A percentile compares a stretch with the other conserved stretches of the same genome.
These are phyloP conservation scores for Mortierella sp. DNA, from an alignment of 371 early-diverging fungal genomes.

Conservation along the genomic window DNA sequence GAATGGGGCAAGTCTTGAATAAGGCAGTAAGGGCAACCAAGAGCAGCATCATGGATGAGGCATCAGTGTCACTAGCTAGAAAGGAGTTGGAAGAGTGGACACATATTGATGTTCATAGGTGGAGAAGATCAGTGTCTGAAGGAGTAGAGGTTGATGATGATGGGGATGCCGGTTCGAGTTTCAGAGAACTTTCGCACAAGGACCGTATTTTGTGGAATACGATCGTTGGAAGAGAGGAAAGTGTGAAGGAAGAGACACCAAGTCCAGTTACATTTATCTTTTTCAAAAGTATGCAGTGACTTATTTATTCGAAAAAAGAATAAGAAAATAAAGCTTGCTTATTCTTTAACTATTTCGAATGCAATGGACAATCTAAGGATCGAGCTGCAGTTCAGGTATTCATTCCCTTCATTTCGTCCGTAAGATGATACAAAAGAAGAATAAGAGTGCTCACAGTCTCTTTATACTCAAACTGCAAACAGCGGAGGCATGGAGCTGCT, in stretches of 20 bases:
- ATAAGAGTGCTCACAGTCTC: too few species aligned
- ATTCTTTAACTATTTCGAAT: neutral
- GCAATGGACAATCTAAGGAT: conserved; percentile 23
- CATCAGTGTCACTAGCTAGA: conserved; percentile 23
- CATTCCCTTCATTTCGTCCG: neutral
- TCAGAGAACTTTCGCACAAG: conserved; percentile 62
- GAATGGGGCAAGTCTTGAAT: neutral
- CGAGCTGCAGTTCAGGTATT: conserved; percentile 59
- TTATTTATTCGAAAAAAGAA: too few species aligned
- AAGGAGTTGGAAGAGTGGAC: conserved; percentile 46
- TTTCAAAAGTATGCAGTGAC: neutral
- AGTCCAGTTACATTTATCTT: conserved; percentile 12
- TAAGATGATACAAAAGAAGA: too few species aligned
- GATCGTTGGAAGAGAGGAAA: neutral
- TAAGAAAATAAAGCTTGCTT: too few species aligned
- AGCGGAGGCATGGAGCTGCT: conserved; percentile 96
- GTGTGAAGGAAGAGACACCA: neutral
- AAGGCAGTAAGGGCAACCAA: neutral
- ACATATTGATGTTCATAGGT: conserved; percentile 28
- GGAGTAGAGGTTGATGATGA: neutral
- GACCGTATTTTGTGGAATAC: conserved; percentile 13
- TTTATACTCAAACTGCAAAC: conserved; percentile 1
- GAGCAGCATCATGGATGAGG: conserved; percentile 15
- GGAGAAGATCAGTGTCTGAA: neutral
- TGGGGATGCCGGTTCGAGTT: conserved; percentile 85